phyloP scores from a whole-genome alignment of 176 grass and related monocot species.

The Thalia dealbata region DNA sequence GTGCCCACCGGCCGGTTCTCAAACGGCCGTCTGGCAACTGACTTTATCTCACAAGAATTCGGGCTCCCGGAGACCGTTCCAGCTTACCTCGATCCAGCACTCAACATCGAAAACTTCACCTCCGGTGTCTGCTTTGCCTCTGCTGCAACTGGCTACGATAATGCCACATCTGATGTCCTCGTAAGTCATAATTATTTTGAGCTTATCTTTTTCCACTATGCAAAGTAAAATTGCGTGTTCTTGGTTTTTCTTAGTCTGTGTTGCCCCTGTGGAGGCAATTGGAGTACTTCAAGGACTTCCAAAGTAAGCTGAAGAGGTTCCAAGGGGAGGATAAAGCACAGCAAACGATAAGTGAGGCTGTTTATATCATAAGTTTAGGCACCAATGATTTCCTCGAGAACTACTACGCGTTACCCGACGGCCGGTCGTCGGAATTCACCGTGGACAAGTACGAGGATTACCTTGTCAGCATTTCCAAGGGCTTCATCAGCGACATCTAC shows the following conservation, averaged over 20 bases:
- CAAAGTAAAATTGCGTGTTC: no score
- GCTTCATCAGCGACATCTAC: conserved; percentile 41
- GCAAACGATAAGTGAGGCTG: conserved; percentile 35
- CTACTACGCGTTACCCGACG: conserved; percentile 36
- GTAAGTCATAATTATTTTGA: conserved; percentile 18
- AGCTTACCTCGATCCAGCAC: conserved; percentile 48
- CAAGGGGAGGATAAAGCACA: conserved; percentile 28
- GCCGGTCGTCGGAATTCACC: conserved; percentile 38
- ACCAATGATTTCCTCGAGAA: conserved; percentile 98
- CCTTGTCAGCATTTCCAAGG: conserved; percentile 28
- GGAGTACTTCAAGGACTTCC: conserved; percentile 54
- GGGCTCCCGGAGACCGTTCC: conserved; percentile 42
- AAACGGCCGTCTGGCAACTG: conserved; percentile 53
- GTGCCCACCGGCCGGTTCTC: conserved; percentile 60
- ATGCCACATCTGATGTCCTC: conserved; percentile 38
- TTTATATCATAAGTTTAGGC: conserved; percentile 60
- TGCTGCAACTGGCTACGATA: conserved; percentile 50
- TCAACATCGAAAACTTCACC: conserved; percentile 41
- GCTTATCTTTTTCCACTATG: background rate
- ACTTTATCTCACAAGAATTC: conserved; percentile 53
- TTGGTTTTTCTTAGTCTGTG: conserved; percentile 30
- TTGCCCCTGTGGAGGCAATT: conserved; percentile 51
- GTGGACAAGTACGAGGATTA: conserved; percentile 30
- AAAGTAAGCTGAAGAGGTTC: conserved; percentile 27
- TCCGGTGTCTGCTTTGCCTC: conserved; percentile 63